These are phyloP conservation scores for Chaetomium tenue DNA, from an alignment of 495 filamentous ascomycete genomes.

Conservation along the genomic window DNA sequence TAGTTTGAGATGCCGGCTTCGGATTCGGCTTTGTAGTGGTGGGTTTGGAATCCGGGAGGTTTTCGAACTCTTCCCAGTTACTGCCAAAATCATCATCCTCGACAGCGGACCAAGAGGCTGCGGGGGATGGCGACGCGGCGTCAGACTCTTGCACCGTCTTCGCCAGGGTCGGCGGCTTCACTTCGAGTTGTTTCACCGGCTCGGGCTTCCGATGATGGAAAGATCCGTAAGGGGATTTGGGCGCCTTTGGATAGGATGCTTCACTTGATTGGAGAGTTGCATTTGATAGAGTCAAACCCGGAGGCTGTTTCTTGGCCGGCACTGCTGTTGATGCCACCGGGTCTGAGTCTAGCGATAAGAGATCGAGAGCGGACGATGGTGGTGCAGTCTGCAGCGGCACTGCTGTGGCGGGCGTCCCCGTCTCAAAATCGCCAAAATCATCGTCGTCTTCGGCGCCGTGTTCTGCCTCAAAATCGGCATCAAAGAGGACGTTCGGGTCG, in stretches of 20 bases:
- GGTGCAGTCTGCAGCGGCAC: constrained; percentile 9
- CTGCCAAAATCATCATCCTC: constrained; percentile 44
- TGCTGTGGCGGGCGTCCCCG: constrained; percentile 26
- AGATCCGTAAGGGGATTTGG: constrained; percentile 49
- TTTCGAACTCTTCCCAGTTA: constrained; percentile 61
- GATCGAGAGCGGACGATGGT: constrained; percentile 22
- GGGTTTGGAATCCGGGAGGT: constrained; percentile 35
- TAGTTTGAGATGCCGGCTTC: constrained; percentile 20
- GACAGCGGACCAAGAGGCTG: constrained; percentile 48
- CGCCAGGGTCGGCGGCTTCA: constrained; percentile 42
- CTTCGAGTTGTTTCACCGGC: constrained; percentile 38
- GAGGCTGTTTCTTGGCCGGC: constrained; percentile 33
- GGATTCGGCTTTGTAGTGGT: constrained; percentile 15
- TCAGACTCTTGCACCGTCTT: constrained; percentile 34
- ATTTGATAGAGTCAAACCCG: constrained; percentile 32
- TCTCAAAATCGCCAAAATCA: constrained; percentile 54
- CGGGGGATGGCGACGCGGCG: constrained; percentile 38
- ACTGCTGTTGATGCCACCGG: constrained; percentile 23
- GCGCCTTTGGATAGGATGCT: constrained; percentile 42
- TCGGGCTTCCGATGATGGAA: constrained; percentile 52
- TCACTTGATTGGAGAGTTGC: constrained; percentile 19
- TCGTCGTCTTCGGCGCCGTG: constrained; percentile 36
- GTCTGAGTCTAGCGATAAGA: constrained; percentile 24
- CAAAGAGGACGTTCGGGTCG: constrained; percentile 49
- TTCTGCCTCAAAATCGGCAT: constrained; percentile 48